phyloP scores from a whole-genome alignment of 306 rosid species.

The Vigna unguiculata region DNA sequence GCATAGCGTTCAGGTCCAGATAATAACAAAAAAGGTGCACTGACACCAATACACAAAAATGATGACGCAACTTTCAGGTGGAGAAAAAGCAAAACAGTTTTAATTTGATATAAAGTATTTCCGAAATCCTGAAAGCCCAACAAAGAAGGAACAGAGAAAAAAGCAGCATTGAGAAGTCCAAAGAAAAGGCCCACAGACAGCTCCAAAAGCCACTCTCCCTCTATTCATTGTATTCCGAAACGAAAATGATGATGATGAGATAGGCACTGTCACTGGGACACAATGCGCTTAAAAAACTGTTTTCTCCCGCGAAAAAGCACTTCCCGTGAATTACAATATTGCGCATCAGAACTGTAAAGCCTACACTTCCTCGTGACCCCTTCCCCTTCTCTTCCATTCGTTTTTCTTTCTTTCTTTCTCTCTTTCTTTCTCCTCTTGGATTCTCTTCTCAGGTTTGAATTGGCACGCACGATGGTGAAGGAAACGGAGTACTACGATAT shows the following conservation, averaged over 20 bases:
- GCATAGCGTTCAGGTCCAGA: neutral
- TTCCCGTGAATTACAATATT: constrained; percentile 57
- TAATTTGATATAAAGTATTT: neutral
- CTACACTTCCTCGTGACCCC: constrained; percentile 37
- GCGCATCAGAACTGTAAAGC: constrained; percentile 70
- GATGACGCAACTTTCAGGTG: neutral
- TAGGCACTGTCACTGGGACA: neutral
- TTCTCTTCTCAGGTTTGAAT: constrained; percentile 16
- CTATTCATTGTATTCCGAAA: neutral
- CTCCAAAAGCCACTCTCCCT: constrained; percentile 2
- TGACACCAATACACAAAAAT: too few species aligned
- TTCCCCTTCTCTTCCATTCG: neutral
- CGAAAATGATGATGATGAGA: constrained; percentile 22
- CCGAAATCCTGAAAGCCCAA: neutral
- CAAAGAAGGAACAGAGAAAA: neutral
- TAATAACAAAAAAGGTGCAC: neutral
- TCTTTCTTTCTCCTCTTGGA: constrained; percentile 7
- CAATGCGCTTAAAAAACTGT: constrained; percentile 56
- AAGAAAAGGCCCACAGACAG: constrained; percentile 21
- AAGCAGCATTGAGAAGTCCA: constrained; percentile 1
- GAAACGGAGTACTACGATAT: constrained; percentile 89
- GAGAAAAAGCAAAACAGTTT: neutral
- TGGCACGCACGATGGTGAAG: constrained; percentile 61
- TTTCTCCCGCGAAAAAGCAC: constrained; percentile 74
- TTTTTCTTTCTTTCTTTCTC: neutral